These are phyloP conservation scores for Remersonia thermophila DNA, from an alignment of 2,329 filamentous ascomycete genomes.

Conservation along the genomic window DNA sequence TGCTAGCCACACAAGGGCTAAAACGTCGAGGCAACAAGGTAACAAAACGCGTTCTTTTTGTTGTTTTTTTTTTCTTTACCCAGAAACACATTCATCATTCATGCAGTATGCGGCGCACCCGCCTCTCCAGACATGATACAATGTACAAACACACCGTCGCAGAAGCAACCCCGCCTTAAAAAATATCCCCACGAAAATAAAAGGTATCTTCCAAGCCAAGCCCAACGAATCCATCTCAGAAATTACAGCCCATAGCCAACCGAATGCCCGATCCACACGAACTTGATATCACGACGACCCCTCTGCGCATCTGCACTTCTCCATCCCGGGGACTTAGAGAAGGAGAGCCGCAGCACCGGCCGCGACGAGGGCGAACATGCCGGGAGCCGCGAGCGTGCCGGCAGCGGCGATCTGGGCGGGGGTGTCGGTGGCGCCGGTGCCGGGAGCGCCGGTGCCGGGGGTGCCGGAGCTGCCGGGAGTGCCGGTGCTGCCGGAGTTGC, in stretches of 20 bases:
- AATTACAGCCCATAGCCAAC: too few relatives aligned
- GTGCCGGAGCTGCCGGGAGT: background rate
- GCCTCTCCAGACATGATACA: slow-evolving; percentile 6
- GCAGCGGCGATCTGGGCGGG: slow-evolving; percentile 16
- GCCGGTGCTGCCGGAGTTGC: slow-evolving; percentile 14
- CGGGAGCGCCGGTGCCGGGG: slow-evolving; percentile 4
- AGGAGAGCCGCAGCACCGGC: slow-evolving; percentile 30
- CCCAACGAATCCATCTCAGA: too few relatives aligned
- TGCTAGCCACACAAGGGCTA: too few relatives aligned
- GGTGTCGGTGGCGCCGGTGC: background rate
- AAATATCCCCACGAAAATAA: background rate
- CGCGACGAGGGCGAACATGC: slow-evolving; percentile 31
- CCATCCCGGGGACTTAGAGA: slow-evolving; percentile 28
- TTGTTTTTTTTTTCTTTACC: too few relatives aligned
- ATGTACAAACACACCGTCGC: slow-evolving; percentile 6
- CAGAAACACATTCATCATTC: slow-evolving; percentile 4
- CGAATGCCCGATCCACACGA: too few relatives aligned
- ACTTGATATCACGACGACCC: too few relatives aligned
- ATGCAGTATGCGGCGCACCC: slow-evolving; percentile 11
- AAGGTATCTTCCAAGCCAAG: slow-evolving; percentile 1
- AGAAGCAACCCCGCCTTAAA: slow-evolving; percentile 7
- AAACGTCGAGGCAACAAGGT: too few relatives aligned
- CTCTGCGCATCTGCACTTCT: too few relatives aligned
- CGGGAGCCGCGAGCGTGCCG: slow-evolving; percentile 27
- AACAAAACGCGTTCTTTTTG: too few relatives aligned